phyloP scores from a whole-genome alignment of 495 filamentous ascomycete species.

The Lasiosphaeria ovina region DNA sequence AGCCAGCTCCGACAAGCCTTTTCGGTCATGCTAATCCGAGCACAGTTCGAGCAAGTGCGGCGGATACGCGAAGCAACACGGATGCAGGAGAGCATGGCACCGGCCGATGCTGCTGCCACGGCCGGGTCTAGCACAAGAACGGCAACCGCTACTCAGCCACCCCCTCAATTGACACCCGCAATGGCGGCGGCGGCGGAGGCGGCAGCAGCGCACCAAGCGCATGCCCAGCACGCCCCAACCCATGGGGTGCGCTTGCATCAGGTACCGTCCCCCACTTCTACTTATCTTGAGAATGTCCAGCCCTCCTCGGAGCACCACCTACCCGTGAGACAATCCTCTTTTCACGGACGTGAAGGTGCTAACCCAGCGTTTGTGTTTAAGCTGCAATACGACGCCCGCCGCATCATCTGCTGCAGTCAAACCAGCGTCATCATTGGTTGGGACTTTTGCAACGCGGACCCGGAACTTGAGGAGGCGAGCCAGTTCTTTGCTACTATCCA shows the following conservation, averaged over 20 bases:
- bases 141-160: background rate
- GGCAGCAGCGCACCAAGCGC: slow-evolving; percentile 24
- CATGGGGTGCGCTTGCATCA: slow-evolving; percentile 25
- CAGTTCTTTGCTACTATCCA: slow-evolving; percentile 65
- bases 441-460: slow-evolving; percentile 94
- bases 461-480: slow-evolving; percentile 74
- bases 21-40: slow-evolving; percentile 37
- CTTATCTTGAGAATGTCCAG: slow-evolving; percentile 5
- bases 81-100: slow-evolving; percentile 18
- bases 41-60: slow-evolving; percentile 42
- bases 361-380: slow-evolving; percentile 84
- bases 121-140: background rate
- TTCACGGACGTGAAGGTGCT: slow-evolving; percentile 33
- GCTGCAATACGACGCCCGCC: slow-evolving; percentile 89
- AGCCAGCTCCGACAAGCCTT: slow-evolving; percentile 45
- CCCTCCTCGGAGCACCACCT: slow-evolving; percentile 18
- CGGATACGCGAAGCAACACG: slow-evolving; percentile 27
- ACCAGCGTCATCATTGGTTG: slow-evolving; percentile 90
- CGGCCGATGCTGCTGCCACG: background rate
- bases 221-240: slow-evolving; percentile 21
- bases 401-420: slow-evolving; percentile 92
- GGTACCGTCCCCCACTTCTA: slow-evolving; percentile 21
- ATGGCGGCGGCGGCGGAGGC: slow-evolving; percentile 16
- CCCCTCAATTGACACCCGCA: background rate
- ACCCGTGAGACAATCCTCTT: slow-evolving; percentile 18